phyloP scores from a whole-genome alignment of 495 filamentous ascomycete genomes.

The Thermochaetoides thermophila region DNA sequence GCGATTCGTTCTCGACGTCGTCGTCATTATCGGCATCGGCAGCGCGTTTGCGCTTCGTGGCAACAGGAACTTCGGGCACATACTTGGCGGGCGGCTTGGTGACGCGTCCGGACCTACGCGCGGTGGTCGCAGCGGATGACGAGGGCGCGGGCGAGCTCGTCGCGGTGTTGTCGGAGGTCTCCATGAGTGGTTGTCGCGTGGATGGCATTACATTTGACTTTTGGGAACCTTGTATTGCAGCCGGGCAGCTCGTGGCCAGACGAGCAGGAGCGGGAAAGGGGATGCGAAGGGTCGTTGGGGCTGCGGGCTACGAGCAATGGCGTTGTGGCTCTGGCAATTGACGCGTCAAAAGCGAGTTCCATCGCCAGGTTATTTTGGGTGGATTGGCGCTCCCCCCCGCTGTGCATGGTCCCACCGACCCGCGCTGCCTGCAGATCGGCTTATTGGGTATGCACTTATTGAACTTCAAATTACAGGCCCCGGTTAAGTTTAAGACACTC shows the following conservation, averaged over 20 bases:
- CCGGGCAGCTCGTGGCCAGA: too few relatives aligned
- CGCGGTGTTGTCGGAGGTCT: constrained; percentile 43
- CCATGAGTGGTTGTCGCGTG: constrained; percentile 26
- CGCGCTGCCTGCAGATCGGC: not conserved
- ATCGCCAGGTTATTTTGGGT: constrained; percentile 22
- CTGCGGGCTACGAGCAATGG: too few relatives aligned
- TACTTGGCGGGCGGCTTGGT: constrained; percentile 58
- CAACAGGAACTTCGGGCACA: constrained; percentile 30
- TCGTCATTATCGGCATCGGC: constrained; percentile 33
- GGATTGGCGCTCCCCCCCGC: constrained; percentile 10
- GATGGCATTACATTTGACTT: constrained; percentile 22
- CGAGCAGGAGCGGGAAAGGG: too few relatives aligned
- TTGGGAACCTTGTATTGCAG: too few relatives aligned
- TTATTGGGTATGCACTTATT: constrained; percentile 10
- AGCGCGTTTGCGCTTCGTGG: constrained; percentile 41
- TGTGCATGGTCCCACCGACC: not conserved
- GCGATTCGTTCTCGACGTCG: constrained; percentile 40
- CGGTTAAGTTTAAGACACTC: too few relatives aligned
- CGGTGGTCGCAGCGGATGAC: constrained; percentile 31
- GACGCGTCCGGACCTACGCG: constrained; percentile 69
- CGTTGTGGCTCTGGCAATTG: constrained; percentile 21
- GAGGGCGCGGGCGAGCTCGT: constrained; percentile 35
- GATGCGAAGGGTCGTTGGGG: too few relatives aligned
- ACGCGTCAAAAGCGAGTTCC: constrained; percentile 16
- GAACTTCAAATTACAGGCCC: too few relatives aligned